These are phyloP conservation scores for Aspergillus avenaceus DNA, from an alignment of 495 filamentous ascomycete genomes.

Conservation along the genomic window DNA sequence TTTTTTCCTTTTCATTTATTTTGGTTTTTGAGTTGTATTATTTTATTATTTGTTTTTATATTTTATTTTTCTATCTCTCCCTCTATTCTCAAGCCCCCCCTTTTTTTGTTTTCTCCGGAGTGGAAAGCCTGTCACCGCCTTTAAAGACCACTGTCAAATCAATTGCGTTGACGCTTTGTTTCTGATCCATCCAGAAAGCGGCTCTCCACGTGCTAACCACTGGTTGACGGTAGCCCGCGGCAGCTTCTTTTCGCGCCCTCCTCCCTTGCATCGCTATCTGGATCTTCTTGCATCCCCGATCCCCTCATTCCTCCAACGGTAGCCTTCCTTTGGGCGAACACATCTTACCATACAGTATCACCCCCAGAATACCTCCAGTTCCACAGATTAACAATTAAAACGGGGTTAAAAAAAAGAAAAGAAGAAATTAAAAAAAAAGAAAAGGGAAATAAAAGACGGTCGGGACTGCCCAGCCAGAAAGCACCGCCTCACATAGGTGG, in stretches of 20 bases:
- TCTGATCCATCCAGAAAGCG: constrained; percentile 12
- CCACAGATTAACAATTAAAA: constrained; percentile 3
- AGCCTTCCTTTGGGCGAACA: constrained; percentile 11
- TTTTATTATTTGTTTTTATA: background rate
- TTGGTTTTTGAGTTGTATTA: background rate
- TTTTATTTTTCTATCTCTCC: background rate
- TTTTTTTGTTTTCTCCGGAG: background rate
- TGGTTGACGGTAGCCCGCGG: constrained; percentile 16
- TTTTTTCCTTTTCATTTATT: background rate
- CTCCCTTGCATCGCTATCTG: constrained; percentile 23
- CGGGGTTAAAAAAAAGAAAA: background rate
- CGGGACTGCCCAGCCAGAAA: constrained; percentile 15
- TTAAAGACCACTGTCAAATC: background rate
- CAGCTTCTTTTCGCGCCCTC: constrained; percentile 19
- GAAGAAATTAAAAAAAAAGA: constrained; percentile 1
- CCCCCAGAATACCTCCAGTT: constrained; percentile 4
- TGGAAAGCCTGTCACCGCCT: constrained; percentile 7
- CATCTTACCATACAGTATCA: constrained; percentile 22
- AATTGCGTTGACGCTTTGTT: constrained; percentile 2
- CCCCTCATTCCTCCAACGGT: constrained; percentile 11
- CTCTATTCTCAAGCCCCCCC: background rate
- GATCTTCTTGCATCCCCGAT: constrained; percentile 21
- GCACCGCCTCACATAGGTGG: constrained; percentile 26
- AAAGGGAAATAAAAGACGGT: constrained; percentile 10
- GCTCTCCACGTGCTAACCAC: constrained; percentile 26